These are phyloP conservation scores for Myriosclerotinia curreyana DNA, from an alignment of 2,329 filamentous ascomycete species.

Conservation along the genomic window DNA sequence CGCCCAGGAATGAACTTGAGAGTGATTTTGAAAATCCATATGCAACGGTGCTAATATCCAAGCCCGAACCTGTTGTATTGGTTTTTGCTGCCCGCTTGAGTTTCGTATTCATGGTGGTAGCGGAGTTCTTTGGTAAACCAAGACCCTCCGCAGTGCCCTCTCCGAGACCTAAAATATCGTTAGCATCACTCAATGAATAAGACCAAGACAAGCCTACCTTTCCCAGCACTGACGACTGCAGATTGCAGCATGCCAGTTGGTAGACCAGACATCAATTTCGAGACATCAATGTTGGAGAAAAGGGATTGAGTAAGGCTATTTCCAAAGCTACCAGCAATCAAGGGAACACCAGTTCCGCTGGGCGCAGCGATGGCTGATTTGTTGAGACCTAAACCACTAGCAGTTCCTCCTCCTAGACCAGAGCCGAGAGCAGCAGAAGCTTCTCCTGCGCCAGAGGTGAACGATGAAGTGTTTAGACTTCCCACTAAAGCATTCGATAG, in stretches of 20 bases:
- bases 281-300: conserved; percentile 20
- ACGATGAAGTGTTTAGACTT: conserved; percentile 6
- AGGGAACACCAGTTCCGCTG: conserved; percentile 7
- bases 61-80: background rate
- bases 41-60: background rate
- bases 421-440: conserved; percentile 10
- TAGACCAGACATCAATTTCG: conserved; percentile 16
- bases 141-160: conserved; percentile 20
- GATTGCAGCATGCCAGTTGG: conserved; percentile 13
- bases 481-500: conserved; percentile 15
- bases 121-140: conserved; percentile 10
- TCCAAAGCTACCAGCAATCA: conserved; percentile 7
- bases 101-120: background rate
- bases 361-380: conserved; percentile 15
- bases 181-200: background rate
- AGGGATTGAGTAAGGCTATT: conserved; percentile 14
- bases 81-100: background rate
- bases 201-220: background rate
- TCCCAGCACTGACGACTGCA: conserved; percentile 17
- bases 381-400: conserved; percentile 16
- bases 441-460: background rate
- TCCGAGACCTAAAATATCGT: conserved; percentile 8
- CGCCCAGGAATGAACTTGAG: conserved; percentile 19
- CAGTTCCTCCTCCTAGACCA: conserved; percentile 19
- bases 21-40: conserved; percentile 20